Conservation (phyloP, 2,329 filamentous ascomycete genomes). For the Apiospora hydei region DNA sequence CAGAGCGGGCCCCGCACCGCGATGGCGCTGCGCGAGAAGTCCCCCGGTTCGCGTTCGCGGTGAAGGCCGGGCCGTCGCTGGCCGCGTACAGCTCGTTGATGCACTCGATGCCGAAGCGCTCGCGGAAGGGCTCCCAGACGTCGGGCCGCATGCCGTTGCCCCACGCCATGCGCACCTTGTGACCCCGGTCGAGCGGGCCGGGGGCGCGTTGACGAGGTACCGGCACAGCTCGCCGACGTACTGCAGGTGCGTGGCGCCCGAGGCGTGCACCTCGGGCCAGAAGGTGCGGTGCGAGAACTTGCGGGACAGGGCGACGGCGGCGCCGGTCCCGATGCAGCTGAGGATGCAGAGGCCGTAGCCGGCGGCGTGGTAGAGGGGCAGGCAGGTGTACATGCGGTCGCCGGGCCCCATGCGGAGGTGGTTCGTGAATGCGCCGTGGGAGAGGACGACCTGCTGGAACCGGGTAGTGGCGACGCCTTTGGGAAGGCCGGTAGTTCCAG, state of each 20-base stretch:
- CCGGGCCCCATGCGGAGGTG: slow-evolving; percentile 34
- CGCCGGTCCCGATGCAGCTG: slow-evolving; percentile 55
- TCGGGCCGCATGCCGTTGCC: slow-evolving; percentile 74
- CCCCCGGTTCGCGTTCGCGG: slow-evolving; percentile 66
- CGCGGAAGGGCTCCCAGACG: slow-evolving; percentile 69
- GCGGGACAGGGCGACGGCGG: slow-evolving; percentile 66
- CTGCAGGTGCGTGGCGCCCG: slow-evolving; percentile 70
- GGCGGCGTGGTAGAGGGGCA: slow-evolving; percentile 80
- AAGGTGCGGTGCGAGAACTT: slow-evolving; percentile 74
- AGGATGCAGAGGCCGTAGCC: slow-evolving; percentile 63
- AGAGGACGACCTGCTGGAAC: slow-evolving; percentile 38
- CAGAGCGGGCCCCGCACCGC: slow-evolving; percentile 72
- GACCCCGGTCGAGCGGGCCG: slow-evolving; percentile 62
- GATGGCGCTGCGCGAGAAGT: slow-evolving; percentile 67
- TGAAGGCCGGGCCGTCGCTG: slow-evolving; percentile 71
- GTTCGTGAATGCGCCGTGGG: slow-evolving; percentile 29
- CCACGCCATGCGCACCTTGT: slow-evolving; percentile 64
- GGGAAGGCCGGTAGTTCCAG: slow-evolving; percentile 77
- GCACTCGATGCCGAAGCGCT: slow-evolving; percentile 66
- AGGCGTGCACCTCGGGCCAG: slow-evolving; percentile 74
- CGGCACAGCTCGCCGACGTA: slow-evolving; percentile 82
- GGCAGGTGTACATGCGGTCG: slow-evolving; percentile 76
- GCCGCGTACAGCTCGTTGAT: slow-evolving; percentile 80
- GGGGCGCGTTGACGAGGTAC: slow-evolving; percentile 75
- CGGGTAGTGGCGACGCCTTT: slow-evolving; percentile 71